A percentile compares a stretch with the other conserved stretches of the same genome.
Conservation (phyloP, 1,284 basidiomycete genomes). For the Sporisorium reilianum region DNA sequence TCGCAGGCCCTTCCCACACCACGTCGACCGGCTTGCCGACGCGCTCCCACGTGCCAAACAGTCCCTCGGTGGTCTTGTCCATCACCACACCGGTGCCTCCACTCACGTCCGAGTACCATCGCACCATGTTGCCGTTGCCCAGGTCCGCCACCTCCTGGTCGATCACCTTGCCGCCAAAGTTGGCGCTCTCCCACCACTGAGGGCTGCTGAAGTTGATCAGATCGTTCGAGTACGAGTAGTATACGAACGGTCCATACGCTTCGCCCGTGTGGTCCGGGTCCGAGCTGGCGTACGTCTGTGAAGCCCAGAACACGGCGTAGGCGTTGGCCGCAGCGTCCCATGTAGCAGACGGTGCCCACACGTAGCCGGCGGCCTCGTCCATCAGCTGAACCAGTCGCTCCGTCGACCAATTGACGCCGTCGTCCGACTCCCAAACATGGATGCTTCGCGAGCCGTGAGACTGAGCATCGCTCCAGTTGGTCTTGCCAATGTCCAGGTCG, state of each 20-base stretch:
- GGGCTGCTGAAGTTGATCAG: conserved; percentile 23
- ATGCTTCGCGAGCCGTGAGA: conserved; percentile 35
- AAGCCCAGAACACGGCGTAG: conserved; percentile 31
- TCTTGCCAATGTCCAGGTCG: conserved; percentile 31
- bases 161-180: conserved; percentile 35
- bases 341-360: conserved; percentile 32
- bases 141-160: conserved; percentile 28
- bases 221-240: conserved; percentile 35
- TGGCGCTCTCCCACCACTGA: conserved; percentile 29
- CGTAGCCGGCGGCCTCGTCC: conserved; percentile 26
- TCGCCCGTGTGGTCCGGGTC: conserved; percentile 24
- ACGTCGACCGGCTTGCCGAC: conserved; percentile 32
- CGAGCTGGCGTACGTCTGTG: conserved; percentile 28
- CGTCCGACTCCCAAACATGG: conserved; percentile 26
- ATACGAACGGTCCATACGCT: conserved; percentile 21
- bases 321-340: conserved; percentile 29
- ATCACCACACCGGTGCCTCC: conserved; percentile 28
- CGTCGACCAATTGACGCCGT: conserved; percentile 24
- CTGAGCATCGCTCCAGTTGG: conserved; percentile 38
- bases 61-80: conserved; percentile 23
- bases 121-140: conserved; percentile 26
- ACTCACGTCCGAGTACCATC: conserved; percentile 30
- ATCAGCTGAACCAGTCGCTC: conserved; percentile 25
- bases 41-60: conserved; percentile 33
- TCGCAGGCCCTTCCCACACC: conserved; percentile 33